phyloP scores from a whole-genome alignment of 2,329 filamentous ascomycete genomes.

The Neoascochyta sp. region DNA sequence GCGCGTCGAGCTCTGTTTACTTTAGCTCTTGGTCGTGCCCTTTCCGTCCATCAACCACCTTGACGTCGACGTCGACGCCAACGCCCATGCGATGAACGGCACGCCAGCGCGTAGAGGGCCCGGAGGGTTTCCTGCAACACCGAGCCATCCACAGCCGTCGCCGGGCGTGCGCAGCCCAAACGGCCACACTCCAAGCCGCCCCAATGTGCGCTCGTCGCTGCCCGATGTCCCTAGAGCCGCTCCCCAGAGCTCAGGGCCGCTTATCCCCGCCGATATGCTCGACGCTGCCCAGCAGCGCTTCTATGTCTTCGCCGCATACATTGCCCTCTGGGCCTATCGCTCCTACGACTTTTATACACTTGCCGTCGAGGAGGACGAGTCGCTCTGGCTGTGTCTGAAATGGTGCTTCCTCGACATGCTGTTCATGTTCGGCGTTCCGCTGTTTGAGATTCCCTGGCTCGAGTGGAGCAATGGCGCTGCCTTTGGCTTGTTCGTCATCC shows the following conservation, averaged over 20 bases:
- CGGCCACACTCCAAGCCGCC: slow-evolving; percentile 20
- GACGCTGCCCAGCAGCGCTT: slow-evolving; percentile 89
- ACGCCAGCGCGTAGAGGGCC: slow-evolving; percentile 74
- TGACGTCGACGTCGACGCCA: no score
- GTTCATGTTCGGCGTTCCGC: slow-evolving; percentile 82
- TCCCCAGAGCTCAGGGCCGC: slow-evolving; percentile 48
- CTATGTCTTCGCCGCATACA: slow-evolving; percentile 78
- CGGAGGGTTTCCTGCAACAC: slow-evolving; percentile 71
- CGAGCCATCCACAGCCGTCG: slow-evolving; percentile 48
- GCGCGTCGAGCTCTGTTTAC: no score
- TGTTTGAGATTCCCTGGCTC: slow-evolving; percentile 91
- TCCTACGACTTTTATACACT: slow-evolving; percentile 80
- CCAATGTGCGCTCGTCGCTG: slow-evolving; percentile 35
- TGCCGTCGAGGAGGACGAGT: slow-evolving; percentile 77
- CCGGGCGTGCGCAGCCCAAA: slow-evolving; percentile 23
- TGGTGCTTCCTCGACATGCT: slow-evolving; percentile 84
- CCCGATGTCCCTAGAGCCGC: slow-evolving; percentile 31
- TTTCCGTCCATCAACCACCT: no score
- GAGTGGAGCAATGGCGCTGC: slow-evolving; percentile 79
- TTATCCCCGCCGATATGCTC: slow-evolving; percentile 77
- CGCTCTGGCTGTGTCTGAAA: slow-evolving; percentile 89
- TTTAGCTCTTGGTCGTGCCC: no score
- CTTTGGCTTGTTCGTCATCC: slow-evolving; percentile 65
- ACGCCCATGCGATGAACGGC: slow-evolving; percentile 80
- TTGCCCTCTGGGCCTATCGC: slow-evolving; percentile 73